Evolutionary conservation across 2,329 filamentous ascomycete genomes (phyloP), one percentile per base, ranked within the genome.

Genomic region (Fusarium siculi): DNA sequence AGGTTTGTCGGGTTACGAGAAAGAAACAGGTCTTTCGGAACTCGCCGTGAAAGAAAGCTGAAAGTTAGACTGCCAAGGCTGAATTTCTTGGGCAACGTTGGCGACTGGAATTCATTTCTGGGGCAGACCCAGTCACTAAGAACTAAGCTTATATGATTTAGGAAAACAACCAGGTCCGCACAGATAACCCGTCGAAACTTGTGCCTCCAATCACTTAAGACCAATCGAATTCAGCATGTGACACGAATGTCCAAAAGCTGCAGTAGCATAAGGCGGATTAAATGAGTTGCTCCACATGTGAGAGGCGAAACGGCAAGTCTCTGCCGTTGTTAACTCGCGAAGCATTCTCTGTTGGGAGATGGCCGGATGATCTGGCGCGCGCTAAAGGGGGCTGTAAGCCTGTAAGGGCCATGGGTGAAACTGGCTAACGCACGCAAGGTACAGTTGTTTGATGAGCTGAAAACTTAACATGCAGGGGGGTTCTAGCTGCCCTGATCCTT

Each of bases 271-370:
- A 34, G 16, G 23, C 40, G 19, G 40, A 34, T 32, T n/a, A 57
- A 40, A 54, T 54, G 50, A 40, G 18, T 9, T 16, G 19, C 50
- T 39, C 50, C 50, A 54, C 50, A 28, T 14, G 11, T 43, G 16
- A 32, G 23, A 54, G 21, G 37, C 11, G 25, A 8, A 10, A 19
- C 54, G 32, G 43, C 55, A 58, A 50, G 12, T 23, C 34, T 32
- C 19, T 50, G 23, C 43, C 43, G 25, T 2, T 30, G n/a, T 1
- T 15, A 4, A 32, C 43, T 49, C 57, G 57, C 57, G 19, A 36
- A 55, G 57, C 57, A 55, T 60, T 55, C 57, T 43, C 47, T 25
- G 21, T 60, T 60, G n/a, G 49, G 57, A n/a, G 15, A 60, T 36
- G 28, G n/a, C 37, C 30, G 37, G 37, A 40, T 42, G 37, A 42